Percentiles rank a stretch among this genome's conserved stretches.
phyloP scores from a whole-genome alignment of 2,329 filamentous ascomycete genomes.

The Fusarium sp. region DNA sequence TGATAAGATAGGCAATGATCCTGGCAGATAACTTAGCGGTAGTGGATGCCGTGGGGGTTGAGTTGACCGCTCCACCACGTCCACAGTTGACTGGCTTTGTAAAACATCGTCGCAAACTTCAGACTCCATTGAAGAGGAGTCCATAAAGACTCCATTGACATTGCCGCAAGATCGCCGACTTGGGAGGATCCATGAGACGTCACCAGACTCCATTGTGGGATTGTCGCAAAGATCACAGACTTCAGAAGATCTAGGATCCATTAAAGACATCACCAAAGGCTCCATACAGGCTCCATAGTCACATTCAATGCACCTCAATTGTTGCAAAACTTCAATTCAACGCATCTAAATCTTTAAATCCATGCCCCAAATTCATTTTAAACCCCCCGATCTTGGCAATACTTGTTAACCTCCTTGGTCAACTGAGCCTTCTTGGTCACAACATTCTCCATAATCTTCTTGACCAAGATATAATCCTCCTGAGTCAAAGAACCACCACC shows the following conservation, averaged over 20 bases:
- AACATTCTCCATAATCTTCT: conserved; percentile 73
- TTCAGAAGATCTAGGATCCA: neutral
- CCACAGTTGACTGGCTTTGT: neutral
- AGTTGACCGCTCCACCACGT: neutral
- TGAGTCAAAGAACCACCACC: conserved; percentile 30
- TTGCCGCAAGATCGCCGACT: neutral
- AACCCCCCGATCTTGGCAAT: conserved; percentile 72
- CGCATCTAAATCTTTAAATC: no score
- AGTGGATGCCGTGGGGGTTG: neutral
- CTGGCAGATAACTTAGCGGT: neutral
- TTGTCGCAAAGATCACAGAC: no score
- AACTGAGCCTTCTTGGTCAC: conserved; percentile 72
- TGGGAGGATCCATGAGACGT: no score
- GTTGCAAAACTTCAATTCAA: neutral
- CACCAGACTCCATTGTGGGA: no score
- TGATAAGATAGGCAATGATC: conserved; percentile 11
- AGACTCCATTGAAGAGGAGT: neutral
- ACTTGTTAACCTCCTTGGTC: conserved; percentile 79
- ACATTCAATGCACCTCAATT: neutral
- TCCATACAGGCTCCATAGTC: neutral
- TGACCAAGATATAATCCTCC: conserved; percentile 32
- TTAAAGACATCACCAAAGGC: neutral
- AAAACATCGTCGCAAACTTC: neutral
- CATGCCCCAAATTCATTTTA: no score
- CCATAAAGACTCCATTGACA: neutral